Evolutionary conservation across 2,329 filamentous ascomycete genomes (phyloP).

Genomic region (Aspergillus sergii): DNA sequence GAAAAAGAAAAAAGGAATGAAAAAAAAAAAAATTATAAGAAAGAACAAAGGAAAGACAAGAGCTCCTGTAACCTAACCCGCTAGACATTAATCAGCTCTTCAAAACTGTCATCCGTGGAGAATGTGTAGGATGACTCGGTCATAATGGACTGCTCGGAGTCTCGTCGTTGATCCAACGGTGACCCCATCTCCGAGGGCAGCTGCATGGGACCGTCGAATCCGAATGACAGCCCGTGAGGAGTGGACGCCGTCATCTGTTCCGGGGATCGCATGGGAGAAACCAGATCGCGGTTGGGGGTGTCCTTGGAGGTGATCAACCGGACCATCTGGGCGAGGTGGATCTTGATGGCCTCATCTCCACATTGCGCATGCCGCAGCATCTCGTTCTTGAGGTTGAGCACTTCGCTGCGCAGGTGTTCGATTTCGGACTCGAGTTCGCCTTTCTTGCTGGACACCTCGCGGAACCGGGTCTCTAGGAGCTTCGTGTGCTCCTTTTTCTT

Average conservation of each 20-base stretch:
- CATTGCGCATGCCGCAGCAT: conserved; percentile 44
- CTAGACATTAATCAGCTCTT: neutral
- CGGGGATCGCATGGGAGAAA: neutral
- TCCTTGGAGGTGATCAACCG: conserved; percentile 26
- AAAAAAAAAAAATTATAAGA: neutral
- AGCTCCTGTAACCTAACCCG: neutral
- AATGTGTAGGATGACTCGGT: neutral
- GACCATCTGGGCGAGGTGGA: conserved; percentile 41
- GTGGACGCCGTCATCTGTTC: neutral
- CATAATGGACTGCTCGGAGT: neutral
- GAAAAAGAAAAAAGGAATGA: no score
- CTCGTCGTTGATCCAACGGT: conserved; percentile 24
- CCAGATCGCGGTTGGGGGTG: neutral
- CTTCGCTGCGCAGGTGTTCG: conserved; percentile 37
- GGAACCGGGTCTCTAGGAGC: conserved; percentile 47
- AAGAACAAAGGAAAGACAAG: neutral
- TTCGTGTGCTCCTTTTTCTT: conserved; percentile 63
- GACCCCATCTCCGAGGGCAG: neutral
- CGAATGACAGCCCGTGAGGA: neutral
- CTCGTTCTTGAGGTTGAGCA: conserved; percentile 44
- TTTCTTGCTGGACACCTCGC: conserved; percentile 40
- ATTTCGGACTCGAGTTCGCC: conserved; percentile 36
- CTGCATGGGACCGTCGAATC: neutral
- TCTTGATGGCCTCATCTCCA: conserved; percentile 40
- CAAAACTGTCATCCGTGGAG: neutral